These are phyloP conservation scores for Sporothrix inflata DNA, from an alignment of 2,329 filamentous ascomycete genomes.

Conservation along the genomic window DNA sequence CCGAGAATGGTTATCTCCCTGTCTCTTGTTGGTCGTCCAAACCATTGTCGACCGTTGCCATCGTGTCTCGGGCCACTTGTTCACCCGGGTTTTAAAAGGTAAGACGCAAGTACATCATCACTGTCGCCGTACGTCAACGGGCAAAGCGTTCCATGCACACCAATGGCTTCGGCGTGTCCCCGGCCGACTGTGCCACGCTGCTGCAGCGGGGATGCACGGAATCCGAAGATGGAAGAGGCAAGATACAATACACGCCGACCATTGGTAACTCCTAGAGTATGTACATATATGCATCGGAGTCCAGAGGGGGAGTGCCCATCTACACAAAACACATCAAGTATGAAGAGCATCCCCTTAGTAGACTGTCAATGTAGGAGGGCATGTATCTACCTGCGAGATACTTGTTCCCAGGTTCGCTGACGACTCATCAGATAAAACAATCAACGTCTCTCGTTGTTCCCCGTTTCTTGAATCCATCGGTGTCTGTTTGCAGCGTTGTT, in stretches of 20 bases:
- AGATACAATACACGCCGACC: neutral
- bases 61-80: neutral
- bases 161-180: neutral
- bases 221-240: neutral
- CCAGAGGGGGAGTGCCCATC: neutral
- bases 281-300: neutral
- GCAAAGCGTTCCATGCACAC: neutral
- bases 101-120: neutral
- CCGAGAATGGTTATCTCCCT: neutral
- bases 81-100: no score
- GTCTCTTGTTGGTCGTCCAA: neutral
- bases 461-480: neutral
- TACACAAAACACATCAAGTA: conserved; percentile 16
- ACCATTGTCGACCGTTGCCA: neutral
- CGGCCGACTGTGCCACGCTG: conserved; percentile 12
- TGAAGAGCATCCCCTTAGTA: neutral
- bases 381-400: neutral
- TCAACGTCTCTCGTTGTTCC: neutral
- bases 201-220: conserved; percentile 19
- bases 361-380: neutral
- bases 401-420: neutral
- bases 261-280: neutral
- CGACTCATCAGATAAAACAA: neutral
- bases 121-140: neutral
- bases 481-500: neutral